Base-by-base conservation (phyloP, 345 rosid species). In the Hypericum perforatum region DNA sequence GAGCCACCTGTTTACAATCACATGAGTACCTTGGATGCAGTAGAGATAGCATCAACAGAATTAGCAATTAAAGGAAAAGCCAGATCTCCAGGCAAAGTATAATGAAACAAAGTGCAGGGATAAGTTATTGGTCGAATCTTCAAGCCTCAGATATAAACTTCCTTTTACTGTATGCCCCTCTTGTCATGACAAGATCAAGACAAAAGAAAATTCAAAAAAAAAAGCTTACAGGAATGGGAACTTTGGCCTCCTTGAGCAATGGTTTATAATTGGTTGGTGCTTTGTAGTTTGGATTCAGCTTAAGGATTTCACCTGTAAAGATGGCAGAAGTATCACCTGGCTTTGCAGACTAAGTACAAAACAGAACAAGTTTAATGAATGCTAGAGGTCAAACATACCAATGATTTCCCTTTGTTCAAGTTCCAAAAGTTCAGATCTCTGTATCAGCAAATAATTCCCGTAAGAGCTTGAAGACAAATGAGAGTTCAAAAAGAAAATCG, bases 221-320 rank as follows among this genome's bases (percentile, higher is more conserved):
- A 40, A 16, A 44, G 67, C 94, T 74, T 77, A 92, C 98, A 74
- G 91, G 82, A 40, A 92, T 74, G 6, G 84, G 79, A 62, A 92
- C 78, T 54, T 56, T 72, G 43, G 89, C 85, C 73, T 83, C 95
- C 68, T 83, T 92, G 63, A 80, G 61, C 76, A 82, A 66, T 36
- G 94, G 97, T 61, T 78, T 81, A 66, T 92, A 92, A 69, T 83
- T 89, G 40, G 79, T 72, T 37, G 97, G 95, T 39, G 77, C 76
- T 76, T 83, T 92, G 78, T 76, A 92, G 59, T 82, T 78, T 11
- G 94, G 85, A 75, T 88, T 88, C 63, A 92, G 57, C 66, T 73
- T 76, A 43, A 88, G 71, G 54, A 92, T 88, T 73, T 88, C 91
- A 61, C 97, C 98, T 92, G 72, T 12, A 76, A 53, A 45, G 11